Evolutionary conservation across 805 yeast genomes (phyloP).

Genomic region (Ogataea siamensis): DNA sequence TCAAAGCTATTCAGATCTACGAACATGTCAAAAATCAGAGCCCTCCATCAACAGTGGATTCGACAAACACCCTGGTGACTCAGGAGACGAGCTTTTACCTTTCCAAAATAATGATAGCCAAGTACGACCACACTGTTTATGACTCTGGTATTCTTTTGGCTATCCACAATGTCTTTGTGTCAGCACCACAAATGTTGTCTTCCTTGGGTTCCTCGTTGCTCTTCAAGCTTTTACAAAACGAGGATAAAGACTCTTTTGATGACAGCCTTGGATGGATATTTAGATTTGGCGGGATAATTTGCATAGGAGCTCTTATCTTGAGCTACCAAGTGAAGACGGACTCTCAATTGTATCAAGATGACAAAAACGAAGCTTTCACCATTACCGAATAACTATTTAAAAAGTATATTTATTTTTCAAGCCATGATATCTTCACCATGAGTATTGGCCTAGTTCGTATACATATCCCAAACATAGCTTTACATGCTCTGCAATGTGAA

Average conservation of each 20-base stretch:
- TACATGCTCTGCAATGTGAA: conserved; percentile 78
- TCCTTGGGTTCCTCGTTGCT: conserved; percentile 47
- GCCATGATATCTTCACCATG: conserved; percentile 1
- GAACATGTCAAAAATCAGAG: conserved; percentile 18
- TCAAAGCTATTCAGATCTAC: conserved; percentile 35
- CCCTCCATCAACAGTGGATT: conserved; percentile 10
- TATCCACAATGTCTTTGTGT: conserved; percentile 56
- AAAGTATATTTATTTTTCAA: conserved; percentile 1
- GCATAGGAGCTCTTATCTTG: conserved; percentile 44
- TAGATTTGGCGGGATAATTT: conserved; percentile 51
- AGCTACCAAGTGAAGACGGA: conserved; percentile 44
- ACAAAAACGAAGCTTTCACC: conserved; percentile 19
- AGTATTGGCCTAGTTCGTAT: conserved; percentile 51
- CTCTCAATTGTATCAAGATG: conserved; percentile 37
- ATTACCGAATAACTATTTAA: conserved; percentile 1
- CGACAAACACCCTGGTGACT: conserved; percentile 9
- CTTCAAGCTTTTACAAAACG: conserved; percentile 38
- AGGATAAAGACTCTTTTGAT: conserved; percentile 34
- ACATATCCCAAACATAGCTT: conserved; percentile 74
- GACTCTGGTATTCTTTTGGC: conserved; percentile 58
- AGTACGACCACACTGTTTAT: conserved; percentile 43
- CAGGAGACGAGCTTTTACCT: conserved; percentile 19
- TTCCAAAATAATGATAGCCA: conserved; percentile 23
- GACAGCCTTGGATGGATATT: conserved; percentile 55
- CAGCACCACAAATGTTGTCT: conserved; percentile 55